These are phyloP conservation scores for Cryptosporidium meleagridis DNA, from an alignment of 169 alveolate species.

Conservation along the genomic window DNA sequence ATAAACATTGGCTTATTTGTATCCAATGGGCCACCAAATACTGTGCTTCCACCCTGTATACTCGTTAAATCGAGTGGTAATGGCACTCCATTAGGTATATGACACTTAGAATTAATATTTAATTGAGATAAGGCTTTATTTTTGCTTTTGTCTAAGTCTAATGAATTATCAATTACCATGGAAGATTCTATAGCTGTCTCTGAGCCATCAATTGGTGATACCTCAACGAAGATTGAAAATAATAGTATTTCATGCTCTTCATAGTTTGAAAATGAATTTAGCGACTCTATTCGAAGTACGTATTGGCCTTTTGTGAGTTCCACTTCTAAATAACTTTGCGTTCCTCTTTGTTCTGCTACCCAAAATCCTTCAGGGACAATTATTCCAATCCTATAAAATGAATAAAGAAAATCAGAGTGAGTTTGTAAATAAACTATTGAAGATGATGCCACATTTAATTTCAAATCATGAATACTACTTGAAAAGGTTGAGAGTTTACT, in stretches of 20 bases:
- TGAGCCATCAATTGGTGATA: slow-evolving; percentile 53
- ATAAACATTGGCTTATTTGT: slow-evolving; percentile 73
- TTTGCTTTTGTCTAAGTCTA: background rate
- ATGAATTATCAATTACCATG: slow-evolving; percentile 23
- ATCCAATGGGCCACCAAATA: slow-evolving; percentile 81
- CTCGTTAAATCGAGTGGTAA: slow-evolving; percentile 78
- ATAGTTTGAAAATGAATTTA: slow-evolving; percentile 42
- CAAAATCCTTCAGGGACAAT: slow-evolving; percentile 80
- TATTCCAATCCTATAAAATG: slow-evolving; percentile 76
- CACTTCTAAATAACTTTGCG: slow-evolving; percentile 73
- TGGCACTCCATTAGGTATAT: slow-evolving; percentile 77
- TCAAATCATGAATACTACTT: slow-evolving; percentile 27
- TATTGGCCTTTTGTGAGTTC: slow-evolving; percentile 76
- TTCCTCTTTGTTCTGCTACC: slow-evolving; percentile 80
- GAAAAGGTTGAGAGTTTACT: slow-evolving; percentile 19
- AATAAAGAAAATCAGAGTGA: slow-evolving; percentile 42
- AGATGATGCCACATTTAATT: slow-evolving; percentile 25
- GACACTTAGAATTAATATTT: slow-evolving; percentile 16
- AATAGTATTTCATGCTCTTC: slow-evolving; percentile 60
- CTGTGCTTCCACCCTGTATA: slow-evolving; percentile 78
- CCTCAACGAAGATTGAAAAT: slow-evolving; percentile 32
- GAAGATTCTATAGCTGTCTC: slow-evolving; percentile 33
- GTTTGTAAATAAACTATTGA: slow-evolving; percentile 42
- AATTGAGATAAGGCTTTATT: background rate
- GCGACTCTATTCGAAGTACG: slow-evolving; percentile 48